Percentiles rank a stretch among this genome's conserved stretches.
phyloP scores from a whole-genome alignment of 2,329 filamentous ascomycete genomes.

The Basipetospora sp. region DNA sequence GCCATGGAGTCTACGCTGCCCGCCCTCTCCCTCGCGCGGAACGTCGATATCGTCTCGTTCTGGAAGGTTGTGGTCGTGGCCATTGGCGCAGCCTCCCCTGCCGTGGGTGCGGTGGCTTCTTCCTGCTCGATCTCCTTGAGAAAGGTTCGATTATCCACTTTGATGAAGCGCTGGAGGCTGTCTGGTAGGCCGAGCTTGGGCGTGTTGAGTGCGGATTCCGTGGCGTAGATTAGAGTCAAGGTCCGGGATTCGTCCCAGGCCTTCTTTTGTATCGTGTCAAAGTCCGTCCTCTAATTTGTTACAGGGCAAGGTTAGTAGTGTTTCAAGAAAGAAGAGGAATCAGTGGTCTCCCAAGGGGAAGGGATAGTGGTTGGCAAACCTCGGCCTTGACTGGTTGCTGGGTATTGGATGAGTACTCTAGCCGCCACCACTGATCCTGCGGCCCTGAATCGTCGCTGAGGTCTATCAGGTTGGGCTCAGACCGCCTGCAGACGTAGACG shows the following conservation, averaged over 20 bases:
- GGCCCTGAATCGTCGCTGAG: slow-evolving; percentile 18
- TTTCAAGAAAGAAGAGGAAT: too few species aligned
- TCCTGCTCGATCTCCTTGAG: slow-evolving; percentile 29
- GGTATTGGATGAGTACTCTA: slow-evolving; percentile 27
- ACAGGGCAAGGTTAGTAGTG: too few species aligned
- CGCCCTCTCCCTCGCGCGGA: slow-evolving; percentile 2
- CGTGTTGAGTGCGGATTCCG: slow-evolving; percentile 29
- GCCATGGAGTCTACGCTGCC: slow-evolving; percentile 23
- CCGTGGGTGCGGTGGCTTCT: slow-evolving; percentile 13
- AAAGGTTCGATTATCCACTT: slow-evolving; percentile 37
- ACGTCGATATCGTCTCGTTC: slow-evolving; percentile 7
- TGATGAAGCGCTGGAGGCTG: slow-evolving; percentile 30
- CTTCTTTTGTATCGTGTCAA: slow-evolving; percentile 29
- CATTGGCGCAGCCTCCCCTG: slow-evolving; percentile 10
- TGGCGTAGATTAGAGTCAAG: slow-evolving; percentile 38
- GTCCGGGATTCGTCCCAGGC: slow-evolving; percentile 33
- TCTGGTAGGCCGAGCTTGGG: slow-evolving; percentile 23
- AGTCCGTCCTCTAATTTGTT: slow-evolving; percentile 28
- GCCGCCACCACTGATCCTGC: slow-evolving; percentile 41
- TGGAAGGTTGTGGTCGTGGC: slow-evolving; percentile 10
- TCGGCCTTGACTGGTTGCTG: slow-evolving; percentile 31
- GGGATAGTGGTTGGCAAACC: slow-evolving; percentile 21
- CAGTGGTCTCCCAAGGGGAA: too few species aligned
- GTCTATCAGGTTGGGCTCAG: slow-evolving; percentile 27
- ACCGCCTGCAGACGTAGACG: slow-evolving; percentile 34